These are phyloP conservation scores for Rubia peregrina DNA, from an alignment of 305 asterid genomes.

Conservation along the genomic window DNA sequence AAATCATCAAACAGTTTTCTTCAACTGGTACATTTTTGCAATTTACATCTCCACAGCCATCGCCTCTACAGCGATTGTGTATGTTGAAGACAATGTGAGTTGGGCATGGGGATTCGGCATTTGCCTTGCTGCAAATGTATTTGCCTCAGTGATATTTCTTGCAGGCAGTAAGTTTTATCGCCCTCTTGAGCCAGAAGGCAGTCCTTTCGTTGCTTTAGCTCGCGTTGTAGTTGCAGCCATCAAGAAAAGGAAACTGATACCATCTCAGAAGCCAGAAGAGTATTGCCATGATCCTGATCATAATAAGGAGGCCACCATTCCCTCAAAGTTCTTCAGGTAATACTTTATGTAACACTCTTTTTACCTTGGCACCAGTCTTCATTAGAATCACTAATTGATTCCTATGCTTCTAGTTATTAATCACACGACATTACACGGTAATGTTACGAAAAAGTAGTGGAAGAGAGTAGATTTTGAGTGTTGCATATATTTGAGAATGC, in stretches of 20 bases:
- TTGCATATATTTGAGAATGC: too few species aligned
- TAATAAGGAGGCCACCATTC: conserved; percentile 7
- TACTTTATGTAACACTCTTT: background rate
- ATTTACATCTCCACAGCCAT: conserved; percentile 17
- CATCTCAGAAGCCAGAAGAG: conserved; percentile 8
- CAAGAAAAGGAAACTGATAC: conserved; percentile 9
- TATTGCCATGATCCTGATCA: conserved; percentile 9
- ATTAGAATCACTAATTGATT: too few species aligned
- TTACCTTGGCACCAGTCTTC: background rate
- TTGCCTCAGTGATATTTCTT: conserved; percentile 23
- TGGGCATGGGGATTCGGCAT: conserved; percentile 26
- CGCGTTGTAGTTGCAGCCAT: conserved; percentile 16
- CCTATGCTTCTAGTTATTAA: too few species aligned
- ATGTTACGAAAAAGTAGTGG: too few species aligned
- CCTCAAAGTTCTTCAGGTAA: conserved; percentile 35
- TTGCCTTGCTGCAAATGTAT: conserved; percentile 15
- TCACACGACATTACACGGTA: too few species aligned
- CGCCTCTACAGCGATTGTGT: conserved; percentile 22
- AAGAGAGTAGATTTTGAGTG: too few species aligned
- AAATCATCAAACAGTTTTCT: conserved; percentile 13
- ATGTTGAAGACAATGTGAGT: conserved; percentile 24
- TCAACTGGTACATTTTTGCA: conserved; percentile 21
- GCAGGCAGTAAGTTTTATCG: conserved; percentile 14
- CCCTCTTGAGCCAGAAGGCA: conserved; percentile 11
- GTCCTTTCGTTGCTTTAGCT: conserved; percentile 16